phyloP scores from a whole-genome alignment of 2,329 filamentous ascomycete species.

The Trichoderma lentiforme region DNA sequence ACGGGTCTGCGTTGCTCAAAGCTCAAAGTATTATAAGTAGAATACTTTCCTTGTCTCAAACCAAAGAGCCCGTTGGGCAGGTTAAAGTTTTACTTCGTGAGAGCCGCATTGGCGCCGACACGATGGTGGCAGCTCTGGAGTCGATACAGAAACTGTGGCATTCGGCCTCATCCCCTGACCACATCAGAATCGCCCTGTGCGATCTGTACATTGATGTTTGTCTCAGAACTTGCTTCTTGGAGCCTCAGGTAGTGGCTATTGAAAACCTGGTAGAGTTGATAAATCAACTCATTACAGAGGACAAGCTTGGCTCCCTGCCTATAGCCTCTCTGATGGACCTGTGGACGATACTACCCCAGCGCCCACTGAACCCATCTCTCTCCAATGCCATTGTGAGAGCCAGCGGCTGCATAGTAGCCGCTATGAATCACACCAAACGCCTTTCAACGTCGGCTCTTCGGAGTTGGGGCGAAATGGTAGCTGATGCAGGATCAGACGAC shows the following conservation, averaged over 20 bases:
- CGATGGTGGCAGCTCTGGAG: conserved; percentile 37
- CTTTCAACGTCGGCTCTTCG: conserved; percentile 25
- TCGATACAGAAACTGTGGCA: conserved; percentile 33
- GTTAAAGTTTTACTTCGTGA: conserved; percentile 30
- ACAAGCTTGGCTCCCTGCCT: conserved; percentile 31
- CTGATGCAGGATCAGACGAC: conserved; percentile 45
- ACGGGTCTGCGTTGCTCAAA: conserved; percentile 39
- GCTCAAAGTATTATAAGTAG: conserved; percentile 37
- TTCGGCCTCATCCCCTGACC: conserved; percentile 26
- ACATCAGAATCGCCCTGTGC: conserved; percentile 35
- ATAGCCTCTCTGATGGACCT: conserved; percentile 35
- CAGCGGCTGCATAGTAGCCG: conserved; percentile 44
- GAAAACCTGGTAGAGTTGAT: conserved; percentile 46
- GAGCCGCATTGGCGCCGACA: conserved; percentile 31
- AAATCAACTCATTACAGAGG: conserved; percentile 37
- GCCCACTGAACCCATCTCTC: conserved; percentile 46
- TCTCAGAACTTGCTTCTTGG: conserved; percentile 36
- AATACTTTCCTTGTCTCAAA: conserved; percentile 34
- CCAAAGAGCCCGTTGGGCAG: conserved; percentile 22
- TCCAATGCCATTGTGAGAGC: conserved; percentile 48
- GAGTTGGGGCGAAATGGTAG: conserved; percentile 50
- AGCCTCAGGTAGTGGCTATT: conserved; percentile 47
- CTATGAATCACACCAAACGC: conserved; percentile 27
- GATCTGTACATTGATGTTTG: conserved; percentile 44
- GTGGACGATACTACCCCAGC: conserved; percentile 39